These are phyloP conservation scores for Lactifluus volemus DNA, from an alignment of 768 basidiomycete species.

Conservation along the genomic window DNA sequence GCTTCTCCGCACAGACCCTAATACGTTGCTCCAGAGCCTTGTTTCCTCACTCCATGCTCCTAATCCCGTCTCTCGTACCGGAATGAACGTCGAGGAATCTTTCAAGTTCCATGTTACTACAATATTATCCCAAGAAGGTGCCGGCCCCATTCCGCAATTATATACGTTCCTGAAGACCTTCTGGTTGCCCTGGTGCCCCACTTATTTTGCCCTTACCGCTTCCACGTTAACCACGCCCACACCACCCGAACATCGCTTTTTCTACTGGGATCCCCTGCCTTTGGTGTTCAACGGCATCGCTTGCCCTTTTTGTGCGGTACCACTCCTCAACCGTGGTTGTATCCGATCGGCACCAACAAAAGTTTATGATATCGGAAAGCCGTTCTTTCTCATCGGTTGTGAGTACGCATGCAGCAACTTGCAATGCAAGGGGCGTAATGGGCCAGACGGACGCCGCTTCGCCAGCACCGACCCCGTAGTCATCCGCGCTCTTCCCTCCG, in stretches of 20 bases:
- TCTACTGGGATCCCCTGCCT: conserved; percentile 84
- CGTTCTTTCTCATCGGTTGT: conserved; percentile 81
- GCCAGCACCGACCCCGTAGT: conserved; percentile 68
- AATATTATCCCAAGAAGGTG: conserved; percentile 40
- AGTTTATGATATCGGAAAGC: conserved; percentile 69
- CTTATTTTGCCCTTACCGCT: conserved; percentile 68
- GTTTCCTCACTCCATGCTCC: conserved; percentile 52
- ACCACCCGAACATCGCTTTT: conserved; percentile 64
- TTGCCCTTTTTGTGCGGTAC: conserved; percentile 55
- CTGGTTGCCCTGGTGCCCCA: conserved; percentile 73
- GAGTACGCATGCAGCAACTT: conserved; percentile 59
- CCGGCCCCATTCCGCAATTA: conserved; percentile 50
- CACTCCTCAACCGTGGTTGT: conserved; percentile 58
- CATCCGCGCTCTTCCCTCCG: conserved; percentile 56
- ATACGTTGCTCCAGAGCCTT: conserved; percentile 48
- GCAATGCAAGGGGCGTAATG: conserved; percentile 35
- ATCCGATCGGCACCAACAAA: conserved; percentile 70
- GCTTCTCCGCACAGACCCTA: conserved; percentile 45
- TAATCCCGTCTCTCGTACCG: conserved; percentile 50
- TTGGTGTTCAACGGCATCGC: conserved; percentile 76
- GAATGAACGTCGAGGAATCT: conserved; percentile 63
- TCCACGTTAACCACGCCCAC: conserved; percentile 60
- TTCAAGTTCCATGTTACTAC: conserved; percentile 72
- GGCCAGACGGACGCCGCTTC: conserved; percentile 52
- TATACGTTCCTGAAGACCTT: conserved; percentile 78